Conservation (phyloP, 176 grass and related monocot genomes). For the Chloris gayana region DNA sequence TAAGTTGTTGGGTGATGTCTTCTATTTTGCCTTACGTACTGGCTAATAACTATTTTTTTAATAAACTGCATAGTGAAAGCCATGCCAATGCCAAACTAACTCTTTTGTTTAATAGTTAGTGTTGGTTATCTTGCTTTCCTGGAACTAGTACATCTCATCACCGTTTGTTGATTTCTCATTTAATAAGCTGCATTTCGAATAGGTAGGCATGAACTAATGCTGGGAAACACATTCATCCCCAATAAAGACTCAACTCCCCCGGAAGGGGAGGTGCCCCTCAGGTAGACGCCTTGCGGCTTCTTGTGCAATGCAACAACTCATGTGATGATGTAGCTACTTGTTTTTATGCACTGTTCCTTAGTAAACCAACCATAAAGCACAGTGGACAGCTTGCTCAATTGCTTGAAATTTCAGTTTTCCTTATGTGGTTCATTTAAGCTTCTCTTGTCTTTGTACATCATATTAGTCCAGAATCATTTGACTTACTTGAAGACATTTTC, state of each 20-base stretch:
- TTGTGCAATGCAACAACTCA: constrained; percentile 17
- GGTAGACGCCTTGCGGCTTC: constrained; percentile 34
- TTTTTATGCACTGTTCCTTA: background rate
- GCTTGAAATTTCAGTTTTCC: background rate
- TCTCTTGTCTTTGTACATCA: constrained; percentile 1
- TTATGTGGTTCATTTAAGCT: background rate
- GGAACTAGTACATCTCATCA: constrained; percentile 20
- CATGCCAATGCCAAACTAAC: background rate
- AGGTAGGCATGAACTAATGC: constrained; percentile 89
- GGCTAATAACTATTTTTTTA: background rate
- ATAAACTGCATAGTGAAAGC: constrained; percentile 2
- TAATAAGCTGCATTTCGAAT: constrained; percentile 57
- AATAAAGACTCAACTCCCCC: constrained; percentile 64
- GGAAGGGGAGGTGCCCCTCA: constrained; percentile 58
- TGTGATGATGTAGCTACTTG: constrained; percentile 8
- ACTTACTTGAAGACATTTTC: background rate
- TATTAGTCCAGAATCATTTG: constrained; percentile 21
- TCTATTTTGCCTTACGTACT: background rate
- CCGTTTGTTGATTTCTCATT: constrained; percentile 21
- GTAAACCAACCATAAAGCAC: background rate
- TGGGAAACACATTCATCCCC: constrained; percentile 82
- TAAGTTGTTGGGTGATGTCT: background rate
- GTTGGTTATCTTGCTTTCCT: constrained; percentile 25
- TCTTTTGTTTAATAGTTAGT: background rate
- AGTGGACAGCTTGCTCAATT: constrained; percentile 12